Percentiles rank a stretch among this genome's conserved stretches.
phyloP scores from a whole-genome alignment of 768 basidiomycete genomes.

The Roridomyces roridus region DNA sequence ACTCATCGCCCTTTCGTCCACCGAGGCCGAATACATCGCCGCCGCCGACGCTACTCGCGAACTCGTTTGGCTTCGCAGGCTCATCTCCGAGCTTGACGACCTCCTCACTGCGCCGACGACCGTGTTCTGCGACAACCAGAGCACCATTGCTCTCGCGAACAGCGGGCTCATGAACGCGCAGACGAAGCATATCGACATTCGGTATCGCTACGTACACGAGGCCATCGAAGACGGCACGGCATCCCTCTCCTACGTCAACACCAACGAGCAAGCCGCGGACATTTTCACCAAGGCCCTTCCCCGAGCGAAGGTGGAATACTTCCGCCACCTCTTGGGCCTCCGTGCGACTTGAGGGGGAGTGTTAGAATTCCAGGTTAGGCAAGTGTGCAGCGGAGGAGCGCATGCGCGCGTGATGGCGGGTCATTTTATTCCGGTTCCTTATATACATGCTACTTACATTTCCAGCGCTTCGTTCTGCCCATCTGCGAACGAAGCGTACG shows the following conservation, averaged over 20 bases:
- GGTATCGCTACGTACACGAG: conserved; percentile 38
- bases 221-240: conserved; percentile 26
- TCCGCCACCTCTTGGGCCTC: too few species aligned
- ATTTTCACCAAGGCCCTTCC: conserved; percentile 35
- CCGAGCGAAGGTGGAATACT: neutral
- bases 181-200: conserved; percentile 44
- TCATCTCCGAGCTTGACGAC: conserved; percentile 19
- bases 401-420: too few species aligned
- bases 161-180: conserved; percentile 34
- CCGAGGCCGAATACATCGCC: conserved; percentile 43
- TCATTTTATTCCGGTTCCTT: too few species aligned
- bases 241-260: conserved; percentile 24
- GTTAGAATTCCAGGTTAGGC: too few species aligned
- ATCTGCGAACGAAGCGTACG: too few species aligned
- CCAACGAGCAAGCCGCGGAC: conserved; percentile 35
- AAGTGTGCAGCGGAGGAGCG: too few species aligned
- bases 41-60: conserved; percentile 33
- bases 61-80: conserved; percentile 15
- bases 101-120: neutral
- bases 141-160: conserved; percentile 24
- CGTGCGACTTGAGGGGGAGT: too few species aligned
- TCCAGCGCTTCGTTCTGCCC: too few species aligned
- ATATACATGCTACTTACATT: too few species aligned
- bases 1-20: conserved; percentile 38
- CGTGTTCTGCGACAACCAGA: conserved; percentile 30